Conservation (phyloP, 768 basidiomycete genomes). For the Tulasnella sp. region DNA sequence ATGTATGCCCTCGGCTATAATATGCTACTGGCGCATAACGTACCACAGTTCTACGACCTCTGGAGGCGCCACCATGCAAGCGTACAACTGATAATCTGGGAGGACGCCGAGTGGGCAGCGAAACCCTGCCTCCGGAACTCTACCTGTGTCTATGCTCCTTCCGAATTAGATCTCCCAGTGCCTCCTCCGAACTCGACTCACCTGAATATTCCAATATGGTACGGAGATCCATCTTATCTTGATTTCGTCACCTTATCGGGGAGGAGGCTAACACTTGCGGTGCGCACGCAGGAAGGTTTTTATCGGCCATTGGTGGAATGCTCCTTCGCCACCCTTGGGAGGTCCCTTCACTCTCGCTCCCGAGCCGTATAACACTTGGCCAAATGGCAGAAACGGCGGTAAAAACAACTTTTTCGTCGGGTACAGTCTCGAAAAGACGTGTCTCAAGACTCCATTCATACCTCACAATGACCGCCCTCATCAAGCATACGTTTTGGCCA, state of each 20-base stretch:
- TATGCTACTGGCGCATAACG: background rate
- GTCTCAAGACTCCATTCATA: constrained; percentile 5
- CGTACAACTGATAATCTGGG: background rate
- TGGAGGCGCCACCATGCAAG: background rate
- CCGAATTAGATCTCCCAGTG: background rate
- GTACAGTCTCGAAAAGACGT: constrained; percentile 24
- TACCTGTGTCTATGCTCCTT: background rate
- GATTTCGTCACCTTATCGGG: no score
- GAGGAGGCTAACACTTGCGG: no score
- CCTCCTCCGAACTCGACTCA: constrained; percentile 5
- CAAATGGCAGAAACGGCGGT: background rate
- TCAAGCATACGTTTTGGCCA: constrained; percentile 25
- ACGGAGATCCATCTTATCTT: background rate
- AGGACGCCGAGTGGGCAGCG: background rate
- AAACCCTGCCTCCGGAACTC: background rate
- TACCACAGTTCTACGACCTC: background rate
- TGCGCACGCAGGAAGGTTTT: constrained; percentile 25
- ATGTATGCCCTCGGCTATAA: background rate
- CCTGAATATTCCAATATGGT: constrained; percentile 13
- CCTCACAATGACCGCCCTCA: constrained; percentile 14
- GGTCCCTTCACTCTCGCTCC: constrained; percentile 24
- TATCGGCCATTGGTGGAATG: constrained; percentile 16
- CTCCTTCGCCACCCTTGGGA: constrained; percentile 6
- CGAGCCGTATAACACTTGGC: constrained; percentile 3
- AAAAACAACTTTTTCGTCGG: constrained; percentile 21